Evolutionary conservation across 1,284 basidiomycete species (phyloP).

Genomic region (Trichosporon ovoides): DNA sequence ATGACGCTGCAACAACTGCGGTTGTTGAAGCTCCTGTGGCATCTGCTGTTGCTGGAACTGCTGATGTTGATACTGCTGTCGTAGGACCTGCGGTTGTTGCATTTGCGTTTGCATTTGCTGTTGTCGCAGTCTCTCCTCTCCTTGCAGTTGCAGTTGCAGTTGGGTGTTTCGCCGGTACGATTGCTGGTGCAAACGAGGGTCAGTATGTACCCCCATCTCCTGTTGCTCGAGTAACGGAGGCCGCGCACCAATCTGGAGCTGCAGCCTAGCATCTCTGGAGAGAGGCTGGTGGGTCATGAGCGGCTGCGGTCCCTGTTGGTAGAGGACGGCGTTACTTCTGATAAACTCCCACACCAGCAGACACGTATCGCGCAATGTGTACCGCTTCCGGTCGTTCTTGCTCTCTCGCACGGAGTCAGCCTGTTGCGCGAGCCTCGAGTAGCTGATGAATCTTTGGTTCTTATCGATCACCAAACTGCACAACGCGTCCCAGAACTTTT

Average conservation of each 20-base stretch:
- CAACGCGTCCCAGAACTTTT: background rate
- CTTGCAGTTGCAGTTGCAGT: background rate
- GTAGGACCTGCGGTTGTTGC: background rate
- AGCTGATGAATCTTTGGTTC: background rate
- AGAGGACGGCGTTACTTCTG: background rate
- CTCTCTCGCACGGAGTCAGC: background rate
- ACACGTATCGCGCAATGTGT: background rate
- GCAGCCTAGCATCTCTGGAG: background rate
- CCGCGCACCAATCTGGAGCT: background rate
- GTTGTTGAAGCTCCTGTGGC: background rate
- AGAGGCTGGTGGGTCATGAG: background rate
- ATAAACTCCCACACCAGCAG: conserved; percentile 4
- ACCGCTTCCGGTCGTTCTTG: background rate
- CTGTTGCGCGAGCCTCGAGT: background rate
- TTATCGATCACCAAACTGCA: background rate
- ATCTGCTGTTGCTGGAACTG: background rate
- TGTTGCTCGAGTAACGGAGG: background rate
- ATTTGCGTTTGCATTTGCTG: background rate
- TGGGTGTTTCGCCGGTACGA: background rate
- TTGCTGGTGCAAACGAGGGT: background rate
- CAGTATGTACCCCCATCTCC: background rate
- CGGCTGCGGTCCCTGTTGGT: background rate
- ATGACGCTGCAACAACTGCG: background rate
- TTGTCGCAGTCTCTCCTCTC: background rate
- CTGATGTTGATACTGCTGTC: background rate